These are phyloP conservation scores for Mollisia scopiformis DNA, from an alignment of 2,329 filamentous ascomycete species.

Conservation along the genomic window DNA sequence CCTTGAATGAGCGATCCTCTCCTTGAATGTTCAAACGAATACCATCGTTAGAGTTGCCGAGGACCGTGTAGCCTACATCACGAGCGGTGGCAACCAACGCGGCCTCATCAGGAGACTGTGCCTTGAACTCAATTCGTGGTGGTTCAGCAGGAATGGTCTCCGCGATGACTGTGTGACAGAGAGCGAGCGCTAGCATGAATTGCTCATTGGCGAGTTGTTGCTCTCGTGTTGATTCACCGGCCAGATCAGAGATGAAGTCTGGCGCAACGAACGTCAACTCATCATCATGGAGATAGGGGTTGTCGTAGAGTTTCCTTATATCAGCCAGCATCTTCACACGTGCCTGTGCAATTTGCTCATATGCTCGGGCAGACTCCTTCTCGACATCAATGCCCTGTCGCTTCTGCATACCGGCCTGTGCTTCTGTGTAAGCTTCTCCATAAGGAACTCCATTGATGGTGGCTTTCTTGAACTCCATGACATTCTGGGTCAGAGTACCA, in stretches of 20 bases:
- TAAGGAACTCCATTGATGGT: slow-evolving; percentile 96
- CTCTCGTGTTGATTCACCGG: slow-evolving; percentile 73
- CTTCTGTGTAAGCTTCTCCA: slow-evolving; percentile 96
- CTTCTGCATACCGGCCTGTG: slow-evolving; percentile 94
- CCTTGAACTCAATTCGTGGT: slow-evolving; percentile 92
- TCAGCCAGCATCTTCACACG: slow-evolving; percentile 72
- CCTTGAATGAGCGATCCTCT: slow-evolving; percentile 79
- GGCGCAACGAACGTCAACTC: slow-evolving; percentile 91
- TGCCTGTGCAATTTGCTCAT: slow-evolving; percentile 77
- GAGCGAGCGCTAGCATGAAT: slow-evolving; percentile 92
- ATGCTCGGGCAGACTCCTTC: slow-evolving; percentile 72
- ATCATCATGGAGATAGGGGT: slow-evolving; percentile 88
- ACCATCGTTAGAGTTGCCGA: slow-evolving; percentile 78
- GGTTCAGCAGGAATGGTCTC: slow-evolving; percentile 89
- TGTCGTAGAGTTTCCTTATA: slow-evolving; percentile 79
- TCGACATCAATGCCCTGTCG: slow-evolving; percentile 86
- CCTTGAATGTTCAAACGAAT: slow-evolving; percentile 88
- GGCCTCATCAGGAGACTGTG: slow-evolving; percentile 95
- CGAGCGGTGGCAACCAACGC: slow-evolving; percentile 92
- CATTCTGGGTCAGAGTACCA: slow-evolving; percentile 86
- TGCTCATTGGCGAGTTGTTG: slow-evolving; percentile 80
- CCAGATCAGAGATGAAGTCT: slow-evolving; percentile 82
- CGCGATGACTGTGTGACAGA: slow-evolving; percentile 97
- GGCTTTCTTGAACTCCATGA: slow-evolving; percentile 99
- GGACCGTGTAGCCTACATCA: slow-evolving; percentile 92